Conservation (phyloP, 2,329 filamentous ascomycete species). For the Diaporthe capsici region DNA sequence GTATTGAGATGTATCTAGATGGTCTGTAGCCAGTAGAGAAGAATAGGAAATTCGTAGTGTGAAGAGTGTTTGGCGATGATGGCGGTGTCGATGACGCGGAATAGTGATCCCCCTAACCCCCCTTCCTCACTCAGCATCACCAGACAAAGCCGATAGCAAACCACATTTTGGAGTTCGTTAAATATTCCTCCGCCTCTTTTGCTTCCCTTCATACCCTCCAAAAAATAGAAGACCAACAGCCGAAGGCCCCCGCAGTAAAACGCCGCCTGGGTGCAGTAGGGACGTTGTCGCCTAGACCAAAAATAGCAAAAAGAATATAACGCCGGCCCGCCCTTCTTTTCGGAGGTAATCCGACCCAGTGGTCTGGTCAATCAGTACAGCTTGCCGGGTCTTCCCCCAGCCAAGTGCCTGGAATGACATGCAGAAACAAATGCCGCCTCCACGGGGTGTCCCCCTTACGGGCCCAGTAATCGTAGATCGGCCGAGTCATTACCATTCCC, state of each 20-base stretch:
- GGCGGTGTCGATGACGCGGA: neutral
- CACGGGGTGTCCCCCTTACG: neutral
- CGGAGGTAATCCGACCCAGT: neutral
- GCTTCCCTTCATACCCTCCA: neutral
- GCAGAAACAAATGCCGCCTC: neutral
- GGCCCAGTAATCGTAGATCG: conserved; percentile 11
- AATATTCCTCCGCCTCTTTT: neutral
- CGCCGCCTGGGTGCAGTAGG: conserved; percentile 13
- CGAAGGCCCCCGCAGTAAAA: conserved; percentile 4
- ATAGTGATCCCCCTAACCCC: neutral
- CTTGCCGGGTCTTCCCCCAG: neutral
- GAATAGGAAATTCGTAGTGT: conserved; percentile 11
- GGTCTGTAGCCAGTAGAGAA: conserved; percentile 9
- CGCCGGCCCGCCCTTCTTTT: conserved; percentile 14
- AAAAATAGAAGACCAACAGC: neutral
- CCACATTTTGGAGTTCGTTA: conserved; percentile 11
- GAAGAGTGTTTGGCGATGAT: conserved; percentile 7
- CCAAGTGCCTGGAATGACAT: neutral
- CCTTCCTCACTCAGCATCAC: neutral
- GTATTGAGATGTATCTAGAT: conserved; percentile 23
- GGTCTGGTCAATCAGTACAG: neutral
- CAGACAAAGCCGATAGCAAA: conserved; percentile 8
- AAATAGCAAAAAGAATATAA: conserved; percentile 17
- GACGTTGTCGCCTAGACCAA: neutral
- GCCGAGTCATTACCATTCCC: conserved; percentile 12